Percentiles rank a stretch among this genome's conserved stretches.
These are phyloP conservation scores for Sporothrix globosa DNA, from an alignment of 2,329 filamentous ascomycete genomes.

Conservation along the genomic window DNA sequence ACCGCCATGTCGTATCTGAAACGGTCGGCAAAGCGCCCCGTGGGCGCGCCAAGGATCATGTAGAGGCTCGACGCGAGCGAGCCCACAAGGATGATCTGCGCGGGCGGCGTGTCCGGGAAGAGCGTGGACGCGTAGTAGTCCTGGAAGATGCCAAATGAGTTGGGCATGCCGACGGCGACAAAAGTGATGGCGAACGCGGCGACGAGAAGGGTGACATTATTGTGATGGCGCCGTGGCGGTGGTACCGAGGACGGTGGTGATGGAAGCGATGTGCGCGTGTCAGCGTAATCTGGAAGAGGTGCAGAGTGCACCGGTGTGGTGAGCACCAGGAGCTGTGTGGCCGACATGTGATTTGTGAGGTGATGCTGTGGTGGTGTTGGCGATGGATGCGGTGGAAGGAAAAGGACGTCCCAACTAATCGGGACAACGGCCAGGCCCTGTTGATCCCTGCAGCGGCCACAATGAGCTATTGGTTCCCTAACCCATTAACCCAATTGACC, in stretches of 20 bases:
- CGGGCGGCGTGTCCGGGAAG: background rate
- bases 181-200: constrained; percentile 14
- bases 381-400: background rate
- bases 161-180: constrained; percentile 22
- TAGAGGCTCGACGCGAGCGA: constrained; percentile 11
- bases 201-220: background rate
- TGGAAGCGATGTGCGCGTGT: background rate
- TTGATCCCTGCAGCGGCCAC: too few relatives aligned
- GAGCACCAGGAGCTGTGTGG: constrained; percentile 3
- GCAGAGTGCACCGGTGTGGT: background rate
- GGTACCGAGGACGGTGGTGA: background rate
- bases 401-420: too few relatives aligned
- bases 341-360: background rate
- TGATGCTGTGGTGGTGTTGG: background rate
- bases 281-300: background rate
- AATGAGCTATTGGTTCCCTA: too few relatives aligned
- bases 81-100: background rate
- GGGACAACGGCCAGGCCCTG: too few relatives aligned
- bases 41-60: background rate
- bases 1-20: background rate
- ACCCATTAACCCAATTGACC: too few relatives aligned
- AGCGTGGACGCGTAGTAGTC: constrained; percentile 9
- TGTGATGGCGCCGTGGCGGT: background rate
- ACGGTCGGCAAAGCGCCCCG: background rate
- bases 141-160: constrained; percentile 22